Conservation (phyloP, 208 protist species). For the Leishmania turanica region DNA sequence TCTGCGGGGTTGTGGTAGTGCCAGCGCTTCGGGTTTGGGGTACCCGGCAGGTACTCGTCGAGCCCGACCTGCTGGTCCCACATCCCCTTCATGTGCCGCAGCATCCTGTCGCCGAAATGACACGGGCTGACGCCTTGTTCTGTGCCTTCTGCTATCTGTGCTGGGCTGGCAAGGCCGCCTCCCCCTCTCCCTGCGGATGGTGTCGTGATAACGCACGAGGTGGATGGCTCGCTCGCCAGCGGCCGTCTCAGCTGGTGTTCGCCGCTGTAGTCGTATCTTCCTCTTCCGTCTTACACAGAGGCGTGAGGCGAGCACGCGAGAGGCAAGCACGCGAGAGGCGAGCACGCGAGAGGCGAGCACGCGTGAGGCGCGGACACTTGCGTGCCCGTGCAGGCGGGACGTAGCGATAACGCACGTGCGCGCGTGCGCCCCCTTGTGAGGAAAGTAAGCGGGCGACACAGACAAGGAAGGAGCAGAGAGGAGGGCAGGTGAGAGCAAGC, state of each 20-base stretch:
- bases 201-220: too few species aligned
- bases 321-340: too few species aligned
- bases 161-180: background rate
- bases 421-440: too few species aligned
- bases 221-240: background rate
- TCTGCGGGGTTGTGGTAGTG: conserved; percentile 22
- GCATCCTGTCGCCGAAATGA: conserved; percentile 8
- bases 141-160: background rate
- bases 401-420: too few species aligned
- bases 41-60: conserved; percentile 66
- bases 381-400: too few species aligned
- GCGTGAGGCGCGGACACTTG: too few species aligned
- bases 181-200: background rate
- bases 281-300: background rate
- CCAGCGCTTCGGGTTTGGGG: conserved; percentile 14
- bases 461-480: too few species aligned
- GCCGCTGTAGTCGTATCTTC: background rate
- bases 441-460: too few species aligned
- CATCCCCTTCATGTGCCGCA: conserved; percentile 16
- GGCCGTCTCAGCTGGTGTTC: background rate
- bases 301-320: too few species aligned
- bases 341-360: too few species aligned
- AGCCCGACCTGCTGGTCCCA: conserved; percentile 48
- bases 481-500: too few species aligned
- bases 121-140: background rate